phyloP scores from a whole-genome alignment of 768 basidiomycete species.

The Podaxis sp. region DNA sequence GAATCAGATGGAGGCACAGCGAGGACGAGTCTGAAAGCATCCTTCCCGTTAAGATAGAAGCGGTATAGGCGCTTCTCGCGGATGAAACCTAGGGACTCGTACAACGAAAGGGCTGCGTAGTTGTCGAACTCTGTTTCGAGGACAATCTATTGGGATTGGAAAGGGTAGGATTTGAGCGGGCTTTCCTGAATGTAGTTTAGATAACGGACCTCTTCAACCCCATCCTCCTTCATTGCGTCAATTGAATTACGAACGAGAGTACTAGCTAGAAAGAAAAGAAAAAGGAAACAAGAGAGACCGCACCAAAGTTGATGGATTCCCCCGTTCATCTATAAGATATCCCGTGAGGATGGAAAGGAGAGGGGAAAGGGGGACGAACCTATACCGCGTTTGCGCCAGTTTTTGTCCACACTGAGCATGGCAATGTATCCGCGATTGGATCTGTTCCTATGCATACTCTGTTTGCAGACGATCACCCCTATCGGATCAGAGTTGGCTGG shows the following conservation, averaged over 20 bases:
- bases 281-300: conserved; percentile 30
- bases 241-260: conserved; percentile 81
- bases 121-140: conserved; percentile 98
- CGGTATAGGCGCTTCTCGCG: conserved; percentile 91
- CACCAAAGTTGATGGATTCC: conserved; percentile 41
- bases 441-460: conserved; percentile 75
- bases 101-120: conserved; percentile 78
- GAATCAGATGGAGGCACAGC: conserved; percentile 41
- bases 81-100: conserved; percentile 91
- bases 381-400: conserved; percentile 87
- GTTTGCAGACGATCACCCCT: conserved; percentile 96
- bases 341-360: conserved; percentile 37
- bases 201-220: conserved; percentile 77
- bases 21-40: conserved; percentile 83
- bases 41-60: conserved; percentile 97
- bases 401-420: conserved; percentile 88
- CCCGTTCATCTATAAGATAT: conserved; percentile 35
- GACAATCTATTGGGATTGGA: conserved; percentile 54
- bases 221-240: conserved; percentile 75
- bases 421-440: conserved; percentile 94
- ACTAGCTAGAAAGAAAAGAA: conserved; percentile 57
- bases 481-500: conserved; percentile 51
- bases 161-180: conserved; percentile 8
- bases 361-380: conserved; percentile 51
- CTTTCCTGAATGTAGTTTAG: neutral